A percentile compares a stretch with the other conserved stretches of the same genome.
These are phyloP conservation scores for Mycoemilia scoparia DNA, from an alignment of 192 early-diverging fungal species.

Conservation along the genomic window DNA sequence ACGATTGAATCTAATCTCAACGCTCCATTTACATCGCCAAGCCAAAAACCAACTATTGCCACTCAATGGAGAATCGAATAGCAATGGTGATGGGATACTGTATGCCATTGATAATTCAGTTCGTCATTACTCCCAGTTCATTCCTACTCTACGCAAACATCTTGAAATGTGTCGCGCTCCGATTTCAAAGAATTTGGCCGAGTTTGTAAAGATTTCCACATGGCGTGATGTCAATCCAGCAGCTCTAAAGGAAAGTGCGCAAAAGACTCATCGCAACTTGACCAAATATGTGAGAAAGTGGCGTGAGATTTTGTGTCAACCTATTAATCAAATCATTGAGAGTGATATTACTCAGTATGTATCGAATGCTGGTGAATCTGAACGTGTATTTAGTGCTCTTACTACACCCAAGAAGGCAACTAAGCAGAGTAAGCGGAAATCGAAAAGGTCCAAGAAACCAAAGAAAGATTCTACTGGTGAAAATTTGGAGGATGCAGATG, in stretches of 20 bases:
- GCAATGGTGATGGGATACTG: too few relatives aligned
- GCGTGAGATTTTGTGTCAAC: conserved; percentile 51
- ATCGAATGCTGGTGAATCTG: too few relatives aligned
- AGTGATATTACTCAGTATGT: conserved; percentile 33
- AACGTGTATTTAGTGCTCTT: too few relatives aligned
- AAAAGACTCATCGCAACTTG: conserved; percentile 77
- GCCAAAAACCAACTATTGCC: conserved; percentile 5
- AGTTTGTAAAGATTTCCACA: conserved; percentile 86
- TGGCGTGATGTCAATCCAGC: conserved; percentile 96
- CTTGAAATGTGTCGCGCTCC: conserved; percentile 43
- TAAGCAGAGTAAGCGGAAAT: too few relatives aligned
- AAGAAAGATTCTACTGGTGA: too few relatives aligned
- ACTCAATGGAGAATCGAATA: too few relatives aligned
- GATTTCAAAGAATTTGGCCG: conserved; percentile 72
- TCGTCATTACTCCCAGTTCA: conserved; percentile 69
- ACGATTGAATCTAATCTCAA: conserved; percentile 47
- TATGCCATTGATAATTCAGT: conserved; percentile 51
- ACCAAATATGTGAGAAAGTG: conserved; percentile 82
- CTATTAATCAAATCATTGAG: conserved; percentile 39
- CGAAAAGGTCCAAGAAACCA: too few relatives aligned
- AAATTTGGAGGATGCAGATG: too few relatives aligned
- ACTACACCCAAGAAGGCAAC: too few relatives aligned
- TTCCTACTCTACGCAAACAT: conserved; percentile 30
- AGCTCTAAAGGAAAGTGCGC: conserved; percentile 75
- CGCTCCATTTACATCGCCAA: conserved; percentile 29